Base-by-base conservation (phyloP, 176 grass and related monocot species). In the Rhynchospora tenuis region DNA sequence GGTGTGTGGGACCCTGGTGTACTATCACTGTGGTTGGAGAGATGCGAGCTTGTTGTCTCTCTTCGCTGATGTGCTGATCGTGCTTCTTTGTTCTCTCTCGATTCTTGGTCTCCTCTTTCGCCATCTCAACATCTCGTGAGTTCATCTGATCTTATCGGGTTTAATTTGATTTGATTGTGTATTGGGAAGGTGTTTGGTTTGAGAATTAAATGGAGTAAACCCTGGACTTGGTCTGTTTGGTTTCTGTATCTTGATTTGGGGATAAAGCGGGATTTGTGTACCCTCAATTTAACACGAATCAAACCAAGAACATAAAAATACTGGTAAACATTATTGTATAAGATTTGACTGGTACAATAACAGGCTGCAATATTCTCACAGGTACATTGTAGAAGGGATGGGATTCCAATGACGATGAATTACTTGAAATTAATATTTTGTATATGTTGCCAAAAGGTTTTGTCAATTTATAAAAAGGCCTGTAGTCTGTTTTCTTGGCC, bases 71-170 rank as follows among this genome's bases (percentile, higher is more conserved):
- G 93, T 95, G 72, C 84, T 99, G 54, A 89, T 93, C 86, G 91
- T 99, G 82, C 93, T 99, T 68, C 93, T 99, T 63, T 99, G 93
- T 83, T 99, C 96, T 22, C 96, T 99, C 75, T 89, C 93, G 69
- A 93, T 99, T 85, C 86, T 99, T 64, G 96, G 93, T 45, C 85
- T 95, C 59, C 89, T 99, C 80, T 95, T 99, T 85, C 91, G 93
- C 52, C 93, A 99, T 91, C 89, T 99, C 7, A 90, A 90, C 79
- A 95, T 99, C 91, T 93, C 93, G 93, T 98, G 59, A 64, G 93
- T 31, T 9, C 23, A 6, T 16, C 48, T n/a, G 15, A 50, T 14
- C 19, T 12, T 2, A 4, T 26, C 22, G 65, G 11, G 15, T 24
- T 81, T 45, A 64, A 38, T 63, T 81, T 48, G 43, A 14, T 63